Evolutionary conservation across 768 basidiomycete species (phyloP).

Genomic region (Panaeolus papilionaceus): DNA sequence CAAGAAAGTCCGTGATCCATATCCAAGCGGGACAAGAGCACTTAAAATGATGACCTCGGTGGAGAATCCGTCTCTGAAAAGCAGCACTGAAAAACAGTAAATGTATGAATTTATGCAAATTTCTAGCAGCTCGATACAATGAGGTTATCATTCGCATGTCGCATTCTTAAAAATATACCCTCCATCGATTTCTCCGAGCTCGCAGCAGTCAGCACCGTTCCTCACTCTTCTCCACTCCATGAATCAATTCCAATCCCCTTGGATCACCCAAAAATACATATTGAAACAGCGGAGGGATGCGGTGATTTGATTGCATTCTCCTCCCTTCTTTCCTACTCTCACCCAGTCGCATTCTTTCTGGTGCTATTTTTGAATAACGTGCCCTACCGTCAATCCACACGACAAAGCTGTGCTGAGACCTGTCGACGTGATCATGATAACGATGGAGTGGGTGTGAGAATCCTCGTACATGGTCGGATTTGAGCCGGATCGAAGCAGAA

Average conservation of each 20-base stretch:
- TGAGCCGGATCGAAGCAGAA: neutral
- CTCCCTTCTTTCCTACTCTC: neutral
- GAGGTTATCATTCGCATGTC: too few relatives aligned
- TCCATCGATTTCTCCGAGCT: neutral
- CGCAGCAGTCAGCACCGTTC: neutral
- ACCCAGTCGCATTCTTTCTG: too few relatives aligned
- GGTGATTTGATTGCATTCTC: conserved; percentile 1
- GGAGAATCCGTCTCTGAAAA: neutral
- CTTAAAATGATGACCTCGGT: neutral
- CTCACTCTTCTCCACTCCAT: neutral
- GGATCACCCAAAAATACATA: neutral
- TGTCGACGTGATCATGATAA: neutral
- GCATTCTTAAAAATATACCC: neutral
- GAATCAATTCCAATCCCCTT: neutral
- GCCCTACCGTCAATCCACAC: neutral
- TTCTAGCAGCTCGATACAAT: too few relatives aligned
- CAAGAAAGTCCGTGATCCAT: neutral
- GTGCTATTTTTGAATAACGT: neutral
- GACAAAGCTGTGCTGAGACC: neutral
- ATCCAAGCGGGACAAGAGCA: neutral
- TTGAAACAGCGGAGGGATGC: neutral
- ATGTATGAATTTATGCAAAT: too few relatives aligned
- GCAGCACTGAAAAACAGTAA: neutral
- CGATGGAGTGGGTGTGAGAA: neutral
- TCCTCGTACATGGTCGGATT: neutral